phyloP scores from a whole-genome alignment of 2,329 filamentous ascomycete genomes.

The Dactylonectria estremocensis region DNA sequence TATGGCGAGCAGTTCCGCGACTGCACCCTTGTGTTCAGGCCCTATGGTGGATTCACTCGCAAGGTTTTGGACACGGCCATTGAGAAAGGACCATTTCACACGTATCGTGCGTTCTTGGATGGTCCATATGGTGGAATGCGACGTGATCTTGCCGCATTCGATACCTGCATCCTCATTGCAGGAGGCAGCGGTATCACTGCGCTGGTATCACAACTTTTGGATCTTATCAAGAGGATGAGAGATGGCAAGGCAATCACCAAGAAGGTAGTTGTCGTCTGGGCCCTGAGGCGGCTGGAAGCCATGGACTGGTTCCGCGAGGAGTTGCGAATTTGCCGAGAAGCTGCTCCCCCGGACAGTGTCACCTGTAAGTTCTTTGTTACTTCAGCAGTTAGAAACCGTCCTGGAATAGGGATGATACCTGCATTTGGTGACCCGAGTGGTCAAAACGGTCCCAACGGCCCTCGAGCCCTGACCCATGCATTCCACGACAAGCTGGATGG shows the following conservation, averaged over 20 bases:
- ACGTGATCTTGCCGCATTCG: constrained; percentile 89
- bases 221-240: constrained; percentile 96
- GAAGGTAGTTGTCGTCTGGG: constrained; percentile 94
- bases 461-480: constrained; percentile 77
- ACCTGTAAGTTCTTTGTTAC: constrained; percentile 97
- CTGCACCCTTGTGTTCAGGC: constrained; percentile 91
- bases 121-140: constrained; percentile 97
- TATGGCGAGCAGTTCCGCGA: constrained; percentile 92
- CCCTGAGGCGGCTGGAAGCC: constrained; percentile 89
- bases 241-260: constrained; percentile 95
- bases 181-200: constrained; percentile 96
- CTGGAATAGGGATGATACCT: constrained; percentile 60
- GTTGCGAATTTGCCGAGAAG: constrained; percentile 90
- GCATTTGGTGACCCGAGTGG: constrained; percentile 52
- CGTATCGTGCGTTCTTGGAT: constrained; percentile 92
- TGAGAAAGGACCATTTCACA: constrained; percentile 90
- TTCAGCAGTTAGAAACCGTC: constrained; percentile 65
- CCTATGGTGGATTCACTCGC: constrained; percentile 91
- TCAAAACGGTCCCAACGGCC: constrained; percentile 41
- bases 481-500: constrained; percentile 91
- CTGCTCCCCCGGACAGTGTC: constrained; percentile 88
- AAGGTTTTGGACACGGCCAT: constrained; percentile 87
- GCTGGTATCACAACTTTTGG: constrained; percentile 89
- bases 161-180: constrained; percentile 92
- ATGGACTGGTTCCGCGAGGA: constrained; percentile 99